Percentiles rank a stretch among this genome's conserved stretches.
Conservation (phyloP, 1,139 yeast species). For the Arxiozyma slooffiae region DNA sequence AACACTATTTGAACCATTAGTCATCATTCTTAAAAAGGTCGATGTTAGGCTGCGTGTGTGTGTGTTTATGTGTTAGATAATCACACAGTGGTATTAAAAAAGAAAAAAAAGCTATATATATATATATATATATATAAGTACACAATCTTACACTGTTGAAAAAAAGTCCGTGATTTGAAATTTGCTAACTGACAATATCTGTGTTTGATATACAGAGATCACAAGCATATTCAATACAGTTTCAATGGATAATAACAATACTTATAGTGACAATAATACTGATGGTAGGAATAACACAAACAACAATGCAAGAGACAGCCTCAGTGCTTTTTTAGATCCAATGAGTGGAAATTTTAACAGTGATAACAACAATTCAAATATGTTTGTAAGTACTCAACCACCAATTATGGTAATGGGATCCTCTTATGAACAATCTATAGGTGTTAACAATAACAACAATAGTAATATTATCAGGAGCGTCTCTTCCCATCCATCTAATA, state of each 20-base stretch:
- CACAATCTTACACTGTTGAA: too few species aligned
- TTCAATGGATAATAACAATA: slow-evolving; percentile 2
- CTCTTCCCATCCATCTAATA: slow-evolving; percentile 8
- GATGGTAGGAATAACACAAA: too few species aligned
- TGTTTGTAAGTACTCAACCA: background rate
- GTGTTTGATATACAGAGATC: background rate
- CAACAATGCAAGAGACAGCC: background rate
- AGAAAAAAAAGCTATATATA: too few species aligned
- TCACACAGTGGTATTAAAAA: too few species aligned
- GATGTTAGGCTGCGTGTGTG: too few species aligned
- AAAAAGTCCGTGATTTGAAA: background rate
- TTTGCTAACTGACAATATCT: too few species aligned
- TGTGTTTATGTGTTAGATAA: too few species aligned
- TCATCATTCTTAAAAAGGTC: too few species aligned
- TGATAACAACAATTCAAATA: background rate
- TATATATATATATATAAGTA: too few species aligned
- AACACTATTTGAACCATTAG: too few species aligned
- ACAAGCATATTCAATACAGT: too few species aligned
- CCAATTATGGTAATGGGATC: background rate
- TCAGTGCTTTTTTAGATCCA: background rate
- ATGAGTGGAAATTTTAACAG: background rate
- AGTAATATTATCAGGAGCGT: slow-evolving; percentile 7
- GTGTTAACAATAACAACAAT: too few species aligned
- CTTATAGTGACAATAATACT: slow-evolving; percentile 3
- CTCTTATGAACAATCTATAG: background rate